Evolutionary conservation across 2,329 filamentous ascomycete genomes (phyloP), one percentile per base, ranked within the genome.

Genomic region (Sporothrix curviconia): DNA sequence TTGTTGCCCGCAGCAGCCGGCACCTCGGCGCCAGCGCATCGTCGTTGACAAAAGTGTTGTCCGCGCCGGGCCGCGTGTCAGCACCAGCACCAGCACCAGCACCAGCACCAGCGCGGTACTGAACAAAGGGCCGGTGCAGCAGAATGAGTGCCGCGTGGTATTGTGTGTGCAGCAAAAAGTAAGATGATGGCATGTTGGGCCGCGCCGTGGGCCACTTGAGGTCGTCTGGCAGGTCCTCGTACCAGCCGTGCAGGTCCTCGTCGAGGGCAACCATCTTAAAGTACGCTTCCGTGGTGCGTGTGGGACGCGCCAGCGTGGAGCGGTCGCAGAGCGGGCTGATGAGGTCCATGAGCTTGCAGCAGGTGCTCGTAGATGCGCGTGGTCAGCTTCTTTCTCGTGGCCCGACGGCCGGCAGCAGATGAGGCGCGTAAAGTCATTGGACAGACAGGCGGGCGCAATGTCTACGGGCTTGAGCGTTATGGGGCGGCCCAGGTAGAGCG

Each of bases 191-290:
- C 66, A 7, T 66, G 67, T 44, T 44, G 6, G 67, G 17, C 22
- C 63, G 68, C 0, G 66, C 65, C 0, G 65, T 66, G 1, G 67
- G 65, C 3, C 67, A 69, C 49, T 67, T 66, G 60, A 69, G 44
- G 37, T 60, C 49, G 4, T 28, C 34, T 7, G 60, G 58, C 2
- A 62, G 56, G 28, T 40, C 28, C 7, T 50, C 28, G 32, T 59
- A 59, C 58, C 56, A 62, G 25, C 37, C 53, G 36, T 47, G 50
- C 11, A 62, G 34, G 14, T 57, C 55, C 34, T 57, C 56, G 22
- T 53, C 60, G 19, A 62, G 57, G 17, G 55, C 56, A 8, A 50
- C 47, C 46, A 59, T 54, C 17, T 30, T 22, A 36, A 53, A 54
- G 7, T 44, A 44, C 7, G 42, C 28, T 24, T 44, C 42, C 5